phyloP scores from a whole-genome alignment of 768 basidiomycete genomes.

The Candolleomyces aberdarensis region DNA sequence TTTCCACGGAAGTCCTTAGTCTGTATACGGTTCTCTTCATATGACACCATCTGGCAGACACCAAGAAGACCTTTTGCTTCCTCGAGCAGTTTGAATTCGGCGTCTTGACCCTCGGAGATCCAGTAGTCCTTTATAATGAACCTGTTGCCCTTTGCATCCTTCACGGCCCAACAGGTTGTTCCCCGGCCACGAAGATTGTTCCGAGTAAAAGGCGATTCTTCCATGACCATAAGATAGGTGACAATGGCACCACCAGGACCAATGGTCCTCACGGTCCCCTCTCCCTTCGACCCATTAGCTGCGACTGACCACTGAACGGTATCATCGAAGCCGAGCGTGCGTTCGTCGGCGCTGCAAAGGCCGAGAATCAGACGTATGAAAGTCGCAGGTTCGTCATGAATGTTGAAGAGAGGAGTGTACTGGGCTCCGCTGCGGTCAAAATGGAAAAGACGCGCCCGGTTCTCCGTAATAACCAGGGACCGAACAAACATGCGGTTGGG shows the following conservation, averaged over 20 bases:
- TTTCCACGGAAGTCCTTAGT: not conserved
- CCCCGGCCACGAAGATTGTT: not conserved
- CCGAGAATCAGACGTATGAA: conserved; percentile 1
- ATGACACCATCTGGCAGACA: not conserved
- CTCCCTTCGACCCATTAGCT: not conserved
- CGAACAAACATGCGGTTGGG: conserved; percentile 3
- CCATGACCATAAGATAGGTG: not conserved
- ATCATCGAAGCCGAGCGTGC: not conserved
- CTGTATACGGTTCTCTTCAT: not conserved
- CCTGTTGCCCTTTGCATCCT: not conserved
- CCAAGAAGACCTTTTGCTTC: not conserved
- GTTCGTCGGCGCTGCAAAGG: not conserved
- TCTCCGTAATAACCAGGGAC: conserved; percentile 1
- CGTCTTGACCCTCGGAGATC: not conserved
- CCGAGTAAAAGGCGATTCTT: not conserved
- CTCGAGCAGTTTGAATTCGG: not conserved
- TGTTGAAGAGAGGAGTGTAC: not conserved
- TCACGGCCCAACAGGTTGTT: conserved; percentile 1
- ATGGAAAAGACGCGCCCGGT: not conserved
- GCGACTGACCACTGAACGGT: not conserved
- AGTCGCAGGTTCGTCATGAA: not conserved
- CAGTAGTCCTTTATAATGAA: not conserved
- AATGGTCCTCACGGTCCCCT: not conserved
- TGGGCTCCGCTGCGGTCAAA: conserved; percentile 1
- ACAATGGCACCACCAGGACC: not conserved